phyloP scores from a whole-genome alignment of 768 basidiomycete species.

The Piloderma croceum region DNA sequence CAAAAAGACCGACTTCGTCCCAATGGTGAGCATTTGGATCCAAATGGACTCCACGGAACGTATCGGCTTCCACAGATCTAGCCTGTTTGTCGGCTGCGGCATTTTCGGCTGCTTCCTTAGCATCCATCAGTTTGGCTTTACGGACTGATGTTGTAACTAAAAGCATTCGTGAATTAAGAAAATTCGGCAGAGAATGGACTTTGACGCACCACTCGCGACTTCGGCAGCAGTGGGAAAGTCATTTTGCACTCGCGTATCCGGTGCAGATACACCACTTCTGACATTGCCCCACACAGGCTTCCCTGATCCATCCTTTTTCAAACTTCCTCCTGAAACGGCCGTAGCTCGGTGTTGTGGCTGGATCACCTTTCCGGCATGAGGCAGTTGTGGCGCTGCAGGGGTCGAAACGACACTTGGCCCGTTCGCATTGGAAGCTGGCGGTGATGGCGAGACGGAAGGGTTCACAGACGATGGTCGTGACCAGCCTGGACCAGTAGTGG shows the following conservation, averaged over 20 bases:
- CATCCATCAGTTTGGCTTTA: constrained; percentile 24
- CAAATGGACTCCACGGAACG: constrained; percentile 90
- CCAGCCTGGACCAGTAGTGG: constrained; percentile 64
- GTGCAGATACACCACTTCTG: constrained; percentile 29
- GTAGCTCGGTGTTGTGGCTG: constrained; percentile 56
- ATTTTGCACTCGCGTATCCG: constrained; percentile 40
- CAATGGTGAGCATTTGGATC: constrained; percentile 94
- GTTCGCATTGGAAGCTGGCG: constrained; percentile 36
- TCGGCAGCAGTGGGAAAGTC: constrained; percentile 98
- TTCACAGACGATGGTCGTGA: constrained; percentile 73
- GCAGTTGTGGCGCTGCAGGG: constrained; percentile 43
- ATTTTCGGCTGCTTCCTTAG: constrained; percentile 46
- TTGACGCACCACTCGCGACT: constrained; percentile 71
- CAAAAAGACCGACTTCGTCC: constrained; percentile 76
- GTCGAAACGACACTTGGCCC: constrained; percentile 23
- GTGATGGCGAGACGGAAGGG: constrained; percentile 48
- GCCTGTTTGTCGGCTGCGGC: constrained; percentile 55
- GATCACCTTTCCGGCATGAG: constrained; percentile 59
- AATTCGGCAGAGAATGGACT: constrained; percentile 1
- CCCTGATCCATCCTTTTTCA: constrained; percentile 17
- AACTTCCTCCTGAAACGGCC: constrained; percentile 11
- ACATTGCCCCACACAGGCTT: constrained; percentile 75
- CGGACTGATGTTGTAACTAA: constrained; percentile 1
- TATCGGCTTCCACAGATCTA: constrained; percentile 78
- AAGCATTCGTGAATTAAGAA: not conserved